These are phyloP conservation scores for Curvularia lunata DNA, from an alignment of 2,329 filamentous ascomycete genomes.

Conservation along the genomic window DNA sequence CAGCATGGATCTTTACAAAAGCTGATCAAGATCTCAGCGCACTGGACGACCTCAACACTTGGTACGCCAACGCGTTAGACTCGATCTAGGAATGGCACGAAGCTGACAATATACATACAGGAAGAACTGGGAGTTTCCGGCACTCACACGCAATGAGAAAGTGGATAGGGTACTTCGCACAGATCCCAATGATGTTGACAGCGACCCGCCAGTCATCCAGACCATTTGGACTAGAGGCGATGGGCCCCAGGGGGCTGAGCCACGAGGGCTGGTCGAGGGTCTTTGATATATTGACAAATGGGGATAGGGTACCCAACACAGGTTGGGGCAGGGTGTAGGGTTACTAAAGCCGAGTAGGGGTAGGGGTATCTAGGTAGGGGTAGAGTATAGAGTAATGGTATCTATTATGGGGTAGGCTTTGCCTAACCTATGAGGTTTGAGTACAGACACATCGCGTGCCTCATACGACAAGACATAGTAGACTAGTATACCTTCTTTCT, in stretches of 20 bases:
- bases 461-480: too few species aligned
- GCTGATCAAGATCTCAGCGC: background rate
- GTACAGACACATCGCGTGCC: too few species aligned
- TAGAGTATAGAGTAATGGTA: too few species aligned
- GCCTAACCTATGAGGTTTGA: too few species aligned
- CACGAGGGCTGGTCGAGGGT: background rate
- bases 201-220: background rate
- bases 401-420: too few species aligned
- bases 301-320: too few species aligned
- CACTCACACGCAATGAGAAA: background rate
- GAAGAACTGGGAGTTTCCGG: background rate
- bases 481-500: too few species aligned
- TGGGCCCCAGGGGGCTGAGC: background rate
- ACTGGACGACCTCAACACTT: background rate
- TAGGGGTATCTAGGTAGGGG: too few species aligned
- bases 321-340: too few species aligned
- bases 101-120: background rate
- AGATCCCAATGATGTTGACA: background rate
- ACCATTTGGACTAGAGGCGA: background rate
- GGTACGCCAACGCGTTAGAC: background rate
- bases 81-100: background rate
- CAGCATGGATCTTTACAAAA: background rate
- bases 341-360: too few species aligned
- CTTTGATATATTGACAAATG: too few species aligned
- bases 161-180: background rate